Conservation (phyloP, 108 stramenopile species). For the Fragilaria crotonensis region DNA sequence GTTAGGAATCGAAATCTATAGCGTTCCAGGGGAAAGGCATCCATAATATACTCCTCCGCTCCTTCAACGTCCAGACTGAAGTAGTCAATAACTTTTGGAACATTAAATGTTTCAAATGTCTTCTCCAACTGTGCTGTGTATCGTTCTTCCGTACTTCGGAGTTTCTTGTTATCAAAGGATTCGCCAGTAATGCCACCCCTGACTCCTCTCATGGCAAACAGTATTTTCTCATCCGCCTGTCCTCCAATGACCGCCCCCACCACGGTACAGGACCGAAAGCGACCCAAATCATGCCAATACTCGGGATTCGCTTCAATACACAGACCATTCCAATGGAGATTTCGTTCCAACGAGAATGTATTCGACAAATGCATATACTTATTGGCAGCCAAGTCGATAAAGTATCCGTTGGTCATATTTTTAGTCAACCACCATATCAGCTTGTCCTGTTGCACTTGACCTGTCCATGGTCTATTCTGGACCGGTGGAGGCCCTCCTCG, state of each 20-base stretch:
- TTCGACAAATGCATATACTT: slow-evolving; percentile 22
- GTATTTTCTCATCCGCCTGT: slow-evolving; percentile 21
- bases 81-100: slow-evolving; percentile 27
- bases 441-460: slow-evolving; percentile 23
- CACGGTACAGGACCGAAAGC: slow-evolving; percentile 17
- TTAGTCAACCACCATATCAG: slow-evolving; percentile 8
- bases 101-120: slow-evolving; percentile 29
- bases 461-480: slow-evolving; percentile 6
- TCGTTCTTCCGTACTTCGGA: not conserved
- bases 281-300: slow-evolving; percentile 8
- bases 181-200: slow-evolving; percentile 25
- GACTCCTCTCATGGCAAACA: slow-evolving; percentile 27
- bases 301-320: too few species aligned
- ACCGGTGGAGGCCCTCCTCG: too few species aligned
- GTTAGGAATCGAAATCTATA: slow-evolving; percentile 45
- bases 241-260: slow-evolving; percentile 39
- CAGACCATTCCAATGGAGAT: slow-evolving; percentile 8
- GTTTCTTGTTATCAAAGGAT: slow-evolving; percentile 11
- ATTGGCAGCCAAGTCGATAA: slow-evolving; percentile 37
- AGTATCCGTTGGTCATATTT: slow-evolving; percentile 23
- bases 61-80: slow-evolving; percentile 31
- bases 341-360: slow-evolving; percentile 14
- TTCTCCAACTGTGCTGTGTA: slow-evolving; percentile 36
- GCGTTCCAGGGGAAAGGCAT: slow-evolving; percentile 37
- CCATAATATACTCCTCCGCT: slow-evolving; percentile 15